phyloP scores from a whole-genome alignment of 2,329 filamentous ascomycete genomes.

The Trichoderma sp. region DNA sequence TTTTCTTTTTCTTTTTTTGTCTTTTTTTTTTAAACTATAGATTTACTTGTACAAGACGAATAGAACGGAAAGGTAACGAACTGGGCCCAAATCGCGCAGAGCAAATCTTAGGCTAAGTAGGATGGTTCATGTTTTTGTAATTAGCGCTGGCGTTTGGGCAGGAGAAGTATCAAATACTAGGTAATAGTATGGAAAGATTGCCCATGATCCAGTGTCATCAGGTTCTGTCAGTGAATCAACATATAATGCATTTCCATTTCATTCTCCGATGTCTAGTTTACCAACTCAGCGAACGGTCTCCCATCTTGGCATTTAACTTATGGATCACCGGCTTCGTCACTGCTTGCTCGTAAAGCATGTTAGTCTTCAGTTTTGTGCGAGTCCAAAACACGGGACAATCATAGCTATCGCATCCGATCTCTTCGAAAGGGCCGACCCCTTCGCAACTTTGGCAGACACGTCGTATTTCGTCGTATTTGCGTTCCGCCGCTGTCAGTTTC shows the following conservation, averaged over 20 bases:
- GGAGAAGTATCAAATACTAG: background rate
- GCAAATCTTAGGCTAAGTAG: background rate
- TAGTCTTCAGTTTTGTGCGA: conserved; percentile 59
- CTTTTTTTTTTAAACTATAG: background rate
- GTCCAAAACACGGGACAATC: conserved; percentile 94
- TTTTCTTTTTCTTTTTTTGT: background rate
- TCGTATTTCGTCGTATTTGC: conserved; percentile 60
- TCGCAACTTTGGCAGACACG: conserved; percentile 78
- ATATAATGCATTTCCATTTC: background rate
- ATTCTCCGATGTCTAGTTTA: background rate
- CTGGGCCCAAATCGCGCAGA: background rate
- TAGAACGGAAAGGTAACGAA: background rate
- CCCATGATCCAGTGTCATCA: background rate
- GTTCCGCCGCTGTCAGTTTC: conserved; percentile 61
- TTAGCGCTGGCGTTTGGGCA: conserved; percentile 10
- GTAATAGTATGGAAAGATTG: background rate
- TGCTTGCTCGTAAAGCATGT: conserved; percentile 40
- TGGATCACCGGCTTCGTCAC: conserved; percentile 33
- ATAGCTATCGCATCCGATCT: conserved; percentile 81
- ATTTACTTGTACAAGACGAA: conserved; percentile 4
- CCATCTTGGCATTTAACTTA: conserved; percentile 28
- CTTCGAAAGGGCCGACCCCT: conserved; percentile 67
- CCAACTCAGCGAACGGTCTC: background rate
- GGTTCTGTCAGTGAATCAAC: background rate
- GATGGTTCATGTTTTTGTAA: background rate